Evolutionary conservation across 805 yeast species (phyloP).

Genomic region (Saccharomycopsis sp.): DNA sequence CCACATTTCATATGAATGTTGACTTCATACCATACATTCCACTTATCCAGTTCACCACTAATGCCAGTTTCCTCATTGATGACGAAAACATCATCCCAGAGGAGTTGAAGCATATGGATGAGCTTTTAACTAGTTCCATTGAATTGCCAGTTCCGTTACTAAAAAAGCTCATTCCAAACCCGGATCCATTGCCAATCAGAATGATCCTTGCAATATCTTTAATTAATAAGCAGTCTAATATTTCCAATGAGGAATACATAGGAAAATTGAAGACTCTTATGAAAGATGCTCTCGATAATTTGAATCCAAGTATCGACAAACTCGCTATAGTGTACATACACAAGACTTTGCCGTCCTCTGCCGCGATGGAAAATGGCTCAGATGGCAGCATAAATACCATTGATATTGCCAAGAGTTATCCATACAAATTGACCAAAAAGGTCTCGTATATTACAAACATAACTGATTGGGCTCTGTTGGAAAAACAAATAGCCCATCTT

Average conservation of each 20-base stretch:
- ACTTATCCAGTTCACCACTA: slow-evolving; percentile 43
- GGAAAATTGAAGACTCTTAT: slow-evolving; percentile 26
- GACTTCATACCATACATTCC: slow-evolving; percentile 24
- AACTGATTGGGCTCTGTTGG: slow-evolving; percentile 8
- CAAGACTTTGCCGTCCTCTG: neutral
- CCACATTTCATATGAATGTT: slow-evolving; percentile 21
- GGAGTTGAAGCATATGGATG: slow-evolving; percentile 34
- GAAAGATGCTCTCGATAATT: slow-evolving; percentile 24
- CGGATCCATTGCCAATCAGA: slow-evolving; percentile 35
- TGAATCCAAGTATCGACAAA: slow-evolving; percentile 34
- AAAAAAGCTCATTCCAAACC: slow-evolving; percentile 34
- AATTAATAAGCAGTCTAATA: slow-evolving; percentile 26
- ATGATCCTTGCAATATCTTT: slow-evolving; percentile 39
- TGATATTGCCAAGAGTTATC: neutral
- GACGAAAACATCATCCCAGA: slow-evolving; percentile 32
- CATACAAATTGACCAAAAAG: slow-evolving; percentile 2
- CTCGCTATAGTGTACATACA: slow-evolving; percentile 39
- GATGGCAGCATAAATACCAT: neutral
- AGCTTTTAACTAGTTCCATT: slow-evolving; percentile 30
- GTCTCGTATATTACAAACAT: slow-evolving; percentile 14
- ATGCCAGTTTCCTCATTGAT: slow-evolving; percentile 40
- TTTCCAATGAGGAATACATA: slow-evolving; percentile 29
- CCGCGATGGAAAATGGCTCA: neutral
- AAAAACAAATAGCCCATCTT: slow-evolving; percentile 4
- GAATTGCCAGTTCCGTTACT: slow-evolving; percentile 37